Base-by-base conservation (phyloP, 768 basidiomycete species). In the Psilocybe subaeruginosa region DNA sequence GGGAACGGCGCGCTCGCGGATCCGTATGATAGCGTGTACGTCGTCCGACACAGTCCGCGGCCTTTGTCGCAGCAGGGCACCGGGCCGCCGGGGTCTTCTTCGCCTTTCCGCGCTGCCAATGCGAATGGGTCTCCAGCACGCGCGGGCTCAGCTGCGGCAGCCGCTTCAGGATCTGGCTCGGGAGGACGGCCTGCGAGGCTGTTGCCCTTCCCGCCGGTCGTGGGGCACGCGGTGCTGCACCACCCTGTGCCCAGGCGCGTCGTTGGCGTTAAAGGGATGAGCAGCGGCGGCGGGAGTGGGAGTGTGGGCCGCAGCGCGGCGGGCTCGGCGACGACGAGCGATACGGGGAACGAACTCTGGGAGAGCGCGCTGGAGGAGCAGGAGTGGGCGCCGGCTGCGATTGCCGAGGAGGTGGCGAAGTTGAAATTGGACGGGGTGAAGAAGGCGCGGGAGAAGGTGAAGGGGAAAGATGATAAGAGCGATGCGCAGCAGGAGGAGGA, bases 171-270 rank as follows among this genome's bases (percentile, higher is more conserved):
- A 39, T 41, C 39, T 33, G 43, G 12, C 39, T 37, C 51, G 16
- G 56, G 55, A 8, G 53, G 43, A 9, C 31, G 27, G 3, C 45
- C 48, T 0, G 19, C 61, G 30, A 59, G 70, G 30, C 47, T 68
- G 17, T 56, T 70, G 5, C 70, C 70, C 4, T 70, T 63, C 60
- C 70, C 70, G 29, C 70, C 70, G 31, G 64, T 71, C 1, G 63
- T 63, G 3, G 58, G 64, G 14, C 67, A 69, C 31, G 60, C 60
- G 0, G 66, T 65, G 39, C 55, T 71, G 54, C 62, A 67, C 51
- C 70, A 71, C 52, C 70, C 70, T 17, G 60, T 66, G 45, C 70
- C 70, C 6, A 61, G 64, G 46, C 64, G 67, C 56, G 56, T 65
- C 8, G 62, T 69, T 23, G 68, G 55, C 33, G 43, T 17, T 1